Conservation (phyloP, 2,329 filamentous ascomycete genomes). For the Fusarium proliferatum region DNA sequence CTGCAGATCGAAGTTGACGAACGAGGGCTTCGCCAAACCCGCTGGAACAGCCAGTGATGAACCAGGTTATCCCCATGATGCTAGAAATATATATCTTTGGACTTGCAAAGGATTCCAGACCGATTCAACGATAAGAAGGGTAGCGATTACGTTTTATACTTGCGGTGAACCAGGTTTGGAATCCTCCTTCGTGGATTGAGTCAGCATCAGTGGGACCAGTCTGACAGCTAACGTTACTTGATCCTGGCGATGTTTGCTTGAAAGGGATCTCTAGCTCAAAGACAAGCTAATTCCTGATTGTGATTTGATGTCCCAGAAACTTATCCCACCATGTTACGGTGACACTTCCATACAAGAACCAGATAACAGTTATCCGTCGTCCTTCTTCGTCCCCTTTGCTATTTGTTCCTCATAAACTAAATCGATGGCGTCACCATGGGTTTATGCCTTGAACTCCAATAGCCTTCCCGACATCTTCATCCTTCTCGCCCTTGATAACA, state of each 20-base stretch:
- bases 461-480: neutral
- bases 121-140: accelerated
- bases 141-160: neutral
- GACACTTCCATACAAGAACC: too few species aligned
- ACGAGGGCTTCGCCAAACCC: constrained; percentile 55
- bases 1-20: constrained; percentile 50
- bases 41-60: constrained; percentile 58
- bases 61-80: constrained; percentile 45
- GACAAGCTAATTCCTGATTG: accelerated
- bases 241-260: neutral
- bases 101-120: accelerated
- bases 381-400: too few species aligned
- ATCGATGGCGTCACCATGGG: neutral
- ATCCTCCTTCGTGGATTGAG: neutral
- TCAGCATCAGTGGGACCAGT: constrained; percentile 5
- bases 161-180: neutral
- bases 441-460: neutral
- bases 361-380: accelerated
- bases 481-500: constrained; percentile 1
- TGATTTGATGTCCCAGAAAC: accelerated
- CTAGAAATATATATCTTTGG: accelerated
- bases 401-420: accelerated
- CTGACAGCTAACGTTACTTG: neutral
- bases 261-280: accelerated
- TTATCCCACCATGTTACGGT: accelerated